Conservation (phyloP, 176 grass and related monocot species). For the Guadua angustifolia region DNA sequence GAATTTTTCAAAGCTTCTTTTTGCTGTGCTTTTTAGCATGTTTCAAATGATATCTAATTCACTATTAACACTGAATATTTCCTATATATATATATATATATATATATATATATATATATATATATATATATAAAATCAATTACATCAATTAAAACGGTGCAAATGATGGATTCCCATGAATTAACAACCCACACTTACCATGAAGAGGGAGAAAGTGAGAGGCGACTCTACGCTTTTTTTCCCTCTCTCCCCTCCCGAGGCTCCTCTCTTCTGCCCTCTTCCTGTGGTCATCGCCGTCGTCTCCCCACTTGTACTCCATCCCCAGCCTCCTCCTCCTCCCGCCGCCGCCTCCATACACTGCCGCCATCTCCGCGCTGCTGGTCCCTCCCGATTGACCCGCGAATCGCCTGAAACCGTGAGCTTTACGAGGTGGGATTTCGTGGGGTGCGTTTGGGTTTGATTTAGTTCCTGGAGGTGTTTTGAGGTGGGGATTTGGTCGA, state of each 20-base stretch:
- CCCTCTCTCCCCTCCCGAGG: neutral
- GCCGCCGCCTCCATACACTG: neutral
- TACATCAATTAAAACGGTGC: no score
- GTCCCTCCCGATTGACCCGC: constrained; percentile 40
- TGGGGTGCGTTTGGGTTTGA: neutral
- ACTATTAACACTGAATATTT: no score
- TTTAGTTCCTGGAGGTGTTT: constrained; percentile 4
- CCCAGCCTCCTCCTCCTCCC: neutral
- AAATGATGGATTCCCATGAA: no score
- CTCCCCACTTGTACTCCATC: constrained; percentile 27
- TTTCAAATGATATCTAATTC: no score
- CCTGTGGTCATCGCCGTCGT: constrained; percentile 30
- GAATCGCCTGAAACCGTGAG: constrained; percentile 16
- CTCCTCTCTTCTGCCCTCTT: neutral
- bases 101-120: no score
- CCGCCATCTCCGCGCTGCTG: neutral
- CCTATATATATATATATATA: no score
- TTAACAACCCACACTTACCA: constrained; percentile 7
- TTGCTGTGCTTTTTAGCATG: no score
- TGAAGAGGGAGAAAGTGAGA: constrained; percentile 20
- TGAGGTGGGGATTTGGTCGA: constrained; percentile 4
- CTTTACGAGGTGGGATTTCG: constrained; percentile 28
- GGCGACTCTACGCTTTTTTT: constrained; percentile 23
- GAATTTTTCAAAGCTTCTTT: no score
- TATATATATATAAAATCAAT: no score